Percentiles rank a stretch among this genome's conserved stretches.
These are phyloP conservation scores for Diaporthe eres DNA, from an alignment of 2,329 filamentous ascomycete species.

Conservation along the genomic window DNA sequence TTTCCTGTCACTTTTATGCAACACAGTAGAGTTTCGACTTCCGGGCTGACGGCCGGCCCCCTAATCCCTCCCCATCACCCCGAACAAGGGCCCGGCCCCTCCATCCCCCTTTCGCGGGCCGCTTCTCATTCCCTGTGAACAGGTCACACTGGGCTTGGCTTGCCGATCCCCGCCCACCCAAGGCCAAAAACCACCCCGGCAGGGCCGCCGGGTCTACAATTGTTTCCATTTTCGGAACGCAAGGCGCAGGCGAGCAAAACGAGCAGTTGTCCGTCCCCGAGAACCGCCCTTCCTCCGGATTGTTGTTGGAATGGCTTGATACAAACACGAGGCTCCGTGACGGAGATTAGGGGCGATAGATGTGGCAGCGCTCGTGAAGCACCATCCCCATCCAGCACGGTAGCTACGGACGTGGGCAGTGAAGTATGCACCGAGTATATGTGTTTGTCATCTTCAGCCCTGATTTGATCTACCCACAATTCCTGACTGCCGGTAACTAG, in stretches of 20 bases:
- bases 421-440: neutral
- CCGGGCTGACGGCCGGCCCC: neutral
- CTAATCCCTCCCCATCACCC: neutral
- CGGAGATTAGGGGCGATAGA: neutral
- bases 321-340: neutral
- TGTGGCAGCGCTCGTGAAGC: neutral
- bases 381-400: too few species aligned
- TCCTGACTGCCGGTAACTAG: neutral
- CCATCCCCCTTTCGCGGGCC: slow-evolving; percentile 25
- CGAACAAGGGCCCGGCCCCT: slow-evolving; percentile 11
- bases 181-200: neutral
- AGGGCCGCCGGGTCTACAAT: neutral
- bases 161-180: slow-evolving; percentile 15
- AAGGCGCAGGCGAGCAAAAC: neutral
- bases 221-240: slow-evolving; percentile 21
- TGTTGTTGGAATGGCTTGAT: neutral
- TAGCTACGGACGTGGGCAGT: neutral
- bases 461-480: too few species aligned
- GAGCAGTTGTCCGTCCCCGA: neutral
- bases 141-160: slow-evolving; percentile 23
- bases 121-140: slow-evolving; percentile 26
- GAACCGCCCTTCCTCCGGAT: neutral
- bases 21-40: neutral
- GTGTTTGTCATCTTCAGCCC: neutral
- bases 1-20: neutral